These are phyloP conservation scores for Cutaneotrichosporon mucoides DNA, from an alignment of 1,284 basidiomycete species.

Conservation along the genomic window DNA sequence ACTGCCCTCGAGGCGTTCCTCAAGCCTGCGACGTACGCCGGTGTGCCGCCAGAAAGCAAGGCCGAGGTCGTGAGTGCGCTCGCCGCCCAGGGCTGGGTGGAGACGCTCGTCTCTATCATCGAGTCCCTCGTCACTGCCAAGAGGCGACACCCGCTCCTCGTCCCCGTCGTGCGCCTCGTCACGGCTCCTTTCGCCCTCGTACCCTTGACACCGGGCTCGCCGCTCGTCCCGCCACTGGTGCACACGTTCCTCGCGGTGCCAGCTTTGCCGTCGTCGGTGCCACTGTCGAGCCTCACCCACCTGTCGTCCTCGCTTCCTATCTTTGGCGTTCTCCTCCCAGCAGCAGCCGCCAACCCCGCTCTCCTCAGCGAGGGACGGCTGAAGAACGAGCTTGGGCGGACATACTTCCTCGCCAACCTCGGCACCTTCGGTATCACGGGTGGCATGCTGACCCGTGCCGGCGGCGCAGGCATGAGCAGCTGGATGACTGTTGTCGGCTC, in stretches of 20 bases:
- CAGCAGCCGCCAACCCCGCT: slow-evolving; percentile 20
- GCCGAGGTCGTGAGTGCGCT: slow-evolving; percentile 19
- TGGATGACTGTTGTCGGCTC: slow-evolving; percentile 42
- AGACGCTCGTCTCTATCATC: slow-evolving; percentile 24
- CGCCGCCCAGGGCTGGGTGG: slow-evolving; percentile 29
- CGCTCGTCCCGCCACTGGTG: slow-evolving; percentile 31
- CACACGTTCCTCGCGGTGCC: slow-evolving; percentile 43
- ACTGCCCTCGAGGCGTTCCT: slow-evolving; percentile 20
- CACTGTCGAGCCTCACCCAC: slow-evolving; percentile 41
- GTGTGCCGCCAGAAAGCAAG: neutral
- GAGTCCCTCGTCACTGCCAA: slow-evolving; percentile 33
- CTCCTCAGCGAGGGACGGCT: slow-evolving; percentile 29
- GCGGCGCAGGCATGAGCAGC: slow-evolving; percentile 19
- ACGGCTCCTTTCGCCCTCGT: slow-evolving; percentile 32
- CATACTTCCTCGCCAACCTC: slow-evolving; percentile 47
- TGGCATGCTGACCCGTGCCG: slow-evolving; percentile 34
- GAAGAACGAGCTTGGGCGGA: slow-evolving; percentile 35
- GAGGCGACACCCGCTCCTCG: slow-evolving; percentile 41
- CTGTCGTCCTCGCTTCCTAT: slow-evolving; percentile 39
- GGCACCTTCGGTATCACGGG: slow-evolving; percentile 46
- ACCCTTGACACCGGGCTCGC: slow-evolving; percentile 1
- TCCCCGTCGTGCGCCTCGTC: slow-evolving; percentile 34
- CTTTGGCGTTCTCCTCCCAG: slow-evolving; percentile 38
- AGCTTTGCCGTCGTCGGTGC: slow-evolving; percentile 39
- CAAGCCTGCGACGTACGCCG: slow-evolving; percentile 15